Evolutionary conservation across 768 basidiomycete genomes (phyloP).

Genomic region (Kwoniella pini): DNA sequence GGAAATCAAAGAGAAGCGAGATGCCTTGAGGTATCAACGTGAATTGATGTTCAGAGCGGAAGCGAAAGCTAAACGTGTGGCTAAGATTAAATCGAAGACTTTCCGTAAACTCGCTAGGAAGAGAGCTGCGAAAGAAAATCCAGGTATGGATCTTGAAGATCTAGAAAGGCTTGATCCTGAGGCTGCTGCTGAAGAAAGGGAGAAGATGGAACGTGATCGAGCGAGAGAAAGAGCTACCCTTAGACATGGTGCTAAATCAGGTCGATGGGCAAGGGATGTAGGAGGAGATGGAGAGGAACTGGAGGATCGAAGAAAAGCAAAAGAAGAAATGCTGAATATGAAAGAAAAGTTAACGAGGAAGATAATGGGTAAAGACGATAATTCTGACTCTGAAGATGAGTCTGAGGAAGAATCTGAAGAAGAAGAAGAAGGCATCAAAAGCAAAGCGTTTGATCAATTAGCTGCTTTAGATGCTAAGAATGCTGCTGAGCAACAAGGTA

Average conservation of each 20-base stretch:
- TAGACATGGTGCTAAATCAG: slow-evolving; percentile 75
- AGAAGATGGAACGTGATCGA: slow-evolving; percentile 74
- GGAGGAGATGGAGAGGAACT: slow-evolving; percentile 59
- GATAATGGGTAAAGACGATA: slow-evolving; percentile 60
- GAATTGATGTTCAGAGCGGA: slow-evolving; percentile 94
- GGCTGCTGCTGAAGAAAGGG: slow-evolving; percentile 58
- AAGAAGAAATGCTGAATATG: slow-evolving; percentile 80
- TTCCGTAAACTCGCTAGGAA: slow-evolving; percentile 83
- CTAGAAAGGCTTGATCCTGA: slow-evolving; percentile 63
- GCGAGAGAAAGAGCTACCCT: slow-evolving; percentile 88
- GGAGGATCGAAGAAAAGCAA: slow-evolving; percentile 66
- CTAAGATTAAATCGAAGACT: slow-evolving; percentile 94
- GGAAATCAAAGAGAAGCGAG: slow-evolving; percentile 77
- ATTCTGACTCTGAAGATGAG: slow-evolving; percentile 52
- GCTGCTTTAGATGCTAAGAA: slow-evolving; percentile 57
- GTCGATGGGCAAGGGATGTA: slow-evolving; percentile 58
- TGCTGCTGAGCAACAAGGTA: slow-evolving; percentile 49
- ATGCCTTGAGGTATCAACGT: slow-evolving; percentile 81
- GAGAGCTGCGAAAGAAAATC: slow-evolving; percentile 65
- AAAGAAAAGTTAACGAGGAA: slow-evolving; percentile 75
- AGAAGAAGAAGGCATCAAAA: slow-evolving; percentile 63
- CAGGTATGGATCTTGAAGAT: slow-evolving; percentile 51
- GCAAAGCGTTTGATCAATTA: slow-evolving; percentile 76
- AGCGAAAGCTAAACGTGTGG: slow-evolving; percentile 79
- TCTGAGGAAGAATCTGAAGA: slow-evolving; percentile 59